Conservation (phyloP, 2,329 filamentous ascomycete genomes). For the Diaporthe longicolla region DNA sequence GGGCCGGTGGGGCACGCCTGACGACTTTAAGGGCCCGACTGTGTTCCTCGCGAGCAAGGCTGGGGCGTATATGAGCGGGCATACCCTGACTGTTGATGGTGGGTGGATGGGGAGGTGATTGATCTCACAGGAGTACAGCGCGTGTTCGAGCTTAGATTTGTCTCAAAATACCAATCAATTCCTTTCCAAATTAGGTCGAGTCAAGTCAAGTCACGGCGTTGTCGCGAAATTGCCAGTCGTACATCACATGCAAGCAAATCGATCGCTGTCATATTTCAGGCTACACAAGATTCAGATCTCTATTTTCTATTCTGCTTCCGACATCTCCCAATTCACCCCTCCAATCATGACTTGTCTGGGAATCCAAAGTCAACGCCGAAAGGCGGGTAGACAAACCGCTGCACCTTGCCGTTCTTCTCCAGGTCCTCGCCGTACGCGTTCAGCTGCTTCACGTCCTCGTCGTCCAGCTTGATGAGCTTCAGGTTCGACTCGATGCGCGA, state of each 20-base stretch:
- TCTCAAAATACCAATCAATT: background rate
- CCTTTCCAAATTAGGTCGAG: background rate
- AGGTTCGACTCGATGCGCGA: conserved; percentile 79
- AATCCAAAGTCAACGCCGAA: conserved; percentile 80
- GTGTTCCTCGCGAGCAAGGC: conserved; percentile 83
- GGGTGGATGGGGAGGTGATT: conserved; percentile 92
- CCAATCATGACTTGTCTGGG: conserved; percentile 69
- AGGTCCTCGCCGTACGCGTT: conserved; percentile 68
- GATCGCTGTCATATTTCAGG: background rate
- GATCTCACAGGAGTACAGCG: conserved; percentile 42
- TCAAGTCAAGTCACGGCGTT: background rate
- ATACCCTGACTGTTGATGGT: conserved; percentile 87
- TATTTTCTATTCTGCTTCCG: conserved; percentile 10
- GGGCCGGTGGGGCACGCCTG: conserved; percentile 84
- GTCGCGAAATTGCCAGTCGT: background rate
- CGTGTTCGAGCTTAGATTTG: background rate
- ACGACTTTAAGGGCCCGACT: conserved; percentile 88
- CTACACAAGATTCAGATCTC: background rate
- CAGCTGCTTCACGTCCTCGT: conserved; percentile 71
- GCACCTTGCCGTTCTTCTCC: conserved; percentile 63
- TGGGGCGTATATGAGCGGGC: conserved; percentile 86
- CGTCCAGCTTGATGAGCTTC: conserved; percentile 75
- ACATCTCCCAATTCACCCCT: too few relatives aligned
- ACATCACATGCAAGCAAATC: too few relatives aligned
- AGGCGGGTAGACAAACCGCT: conserved; percentile 77